Evolutionary conservation across 1,284 basidiomycete genomes (phyloP).

Genomic region (Cutaneotrichosporon arboriforme): DNA sequence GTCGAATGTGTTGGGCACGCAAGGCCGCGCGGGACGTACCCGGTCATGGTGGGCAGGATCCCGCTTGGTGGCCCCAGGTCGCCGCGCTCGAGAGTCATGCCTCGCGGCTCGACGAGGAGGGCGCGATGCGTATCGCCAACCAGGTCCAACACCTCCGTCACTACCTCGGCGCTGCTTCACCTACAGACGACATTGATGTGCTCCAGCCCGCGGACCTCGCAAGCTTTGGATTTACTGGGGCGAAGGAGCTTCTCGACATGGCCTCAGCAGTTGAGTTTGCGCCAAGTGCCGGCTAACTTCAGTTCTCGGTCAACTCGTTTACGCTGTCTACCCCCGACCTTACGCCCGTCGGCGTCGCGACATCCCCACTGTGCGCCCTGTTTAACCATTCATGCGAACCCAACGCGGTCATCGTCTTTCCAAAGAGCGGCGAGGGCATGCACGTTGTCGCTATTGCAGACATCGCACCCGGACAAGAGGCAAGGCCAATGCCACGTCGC

Average conservation of each 20-base stretch:
- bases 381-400: constrained; percentile 89
- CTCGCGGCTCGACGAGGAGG: constrained; percentile 8
- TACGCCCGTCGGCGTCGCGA: constrained; percentile 69
- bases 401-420: constrained; percentile 85
- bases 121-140: constrained; percentile 31
- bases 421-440: constrained; percentile 54
- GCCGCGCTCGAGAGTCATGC: constrained; percentile 62
- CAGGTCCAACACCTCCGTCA: constrained; percentile 40
- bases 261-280: constrained; percentile 29
- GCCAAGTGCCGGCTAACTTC: not conserved
- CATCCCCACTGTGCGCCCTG: constrained; percentile 72
- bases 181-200: constrained; percentile 2
- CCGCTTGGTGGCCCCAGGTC: constrained; percentile 61
- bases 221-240: constrained; percentile 34
- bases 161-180: constrained; percentile 29
- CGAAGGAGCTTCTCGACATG: constrained; percentile 34
- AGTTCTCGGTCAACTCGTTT: constrained; percentile 87
- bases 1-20: constrained; percentile 63
- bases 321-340: constrained; percentile 70
- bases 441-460: constrained; percentile 64
- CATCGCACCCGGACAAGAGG: constrained; percentile 66
- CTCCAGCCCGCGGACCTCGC: constrained; percentile 34
- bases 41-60: constrained; percentile 38
- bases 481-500: constrained; percentile 35
- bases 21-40: constrained; percentile 52